phyloP scores from a whole-genome alignment of 1,284 basidiomycete species.

The Heliocybe sulcata region DNA sequence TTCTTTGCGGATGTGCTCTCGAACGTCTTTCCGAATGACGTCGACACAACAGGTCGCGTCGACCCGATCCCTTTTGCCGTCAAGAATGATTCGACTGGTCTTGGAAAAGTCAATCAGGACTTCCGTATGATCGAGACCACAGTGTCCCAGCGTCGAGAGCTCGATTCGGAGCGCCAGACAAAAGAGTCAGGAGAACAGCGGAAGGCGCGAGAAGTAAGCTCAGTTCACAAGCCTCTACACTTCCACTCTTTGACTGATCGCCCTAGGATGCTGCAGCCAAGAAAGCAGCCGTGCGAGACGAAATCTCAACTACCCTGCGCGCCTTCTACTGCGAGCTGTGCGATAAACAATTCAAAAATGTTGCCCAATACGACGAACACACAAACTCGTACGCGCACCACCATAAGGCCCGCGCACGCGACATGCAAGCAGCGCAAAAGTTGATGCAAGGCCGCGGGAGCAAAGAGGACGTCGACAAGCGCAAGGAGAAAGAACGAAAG shows the following conservation, averaged over 20 bases:
- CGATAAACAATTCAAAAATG: constrained; percentile 78
- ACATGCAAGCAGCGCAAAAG: constrained; percentile 63
- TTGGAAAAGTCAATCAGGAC: constrained; percentile 73
- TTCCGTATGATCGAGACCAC: constrained; percentile 76
- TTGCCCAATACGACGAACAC: constrained; percentile 80
- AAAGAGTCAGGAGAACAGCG: constrained; percentile 75
- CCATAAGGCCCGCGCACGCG: constrained; percentile 69
- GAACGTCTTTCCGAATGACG: not conserved
- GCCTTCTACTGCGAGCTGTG: constrained; percentile 76
- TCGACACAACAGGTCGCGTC: constrained; percentile 55
- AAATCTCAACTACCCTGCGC: constrained; percentile 58
- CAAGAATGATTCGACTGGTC: constrained; percentile 68
- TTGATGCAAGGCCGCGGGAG: constrained; percentile 30
- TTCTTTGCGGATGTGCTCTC: constrained; percentile 4
- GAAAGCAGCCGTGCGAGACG: constrained; percentile 53
- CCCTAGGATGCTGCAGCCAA: constrained; percentile 60
- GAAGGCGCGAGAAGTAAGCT: constrained; percentile 53
- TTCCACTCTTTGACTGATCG: not conserved
- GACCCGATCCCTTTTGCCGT: constrained; percentile 76
- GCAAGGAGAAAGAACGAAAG: constrained; percentile 77
- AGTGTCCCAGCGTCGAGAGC: constrained; percentile 66
- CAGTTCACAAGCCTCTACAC: constrained; percentile 2
- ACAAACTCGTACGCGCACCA: constrained; percentile 81
- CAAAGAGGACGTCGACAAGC: constrained; percentile 57
- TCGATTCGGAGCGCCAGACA: constrained; percentile 72